Evolutionary conservation across 257 asterid species (phyloP), one percentile per base, ranked within the genome.

Genomic region (Primulina huaijiensis): DNA sequence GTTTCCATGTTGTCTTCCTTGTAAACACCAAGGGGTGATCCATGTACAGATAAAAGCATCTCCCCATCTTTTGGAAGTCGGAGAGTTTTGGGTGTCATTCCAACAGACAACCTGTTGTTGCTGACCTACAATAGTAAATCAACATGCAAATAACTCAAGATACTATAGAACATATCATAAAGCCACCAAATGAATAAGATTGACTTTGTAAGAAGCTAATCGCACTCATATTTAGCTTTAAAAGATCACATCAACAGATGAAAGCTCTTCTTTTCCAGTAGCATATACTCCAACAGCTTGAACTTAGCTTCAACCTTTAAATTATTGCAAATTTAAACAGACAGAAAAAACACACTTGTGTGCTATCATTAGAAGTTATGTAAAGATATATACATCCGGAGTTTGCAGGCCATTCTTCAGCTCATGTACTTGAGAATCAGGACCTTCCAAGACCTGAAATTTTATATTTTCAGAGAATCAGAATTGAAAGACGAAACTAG

Each of bases 1-100:
- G 96, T 85, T 82, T 92, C 97, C 97, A 92, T 88, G 86, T 84
- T 90, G 68, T 90, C 98, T 83, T 90, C 96, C 83, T 87, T 87
- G 29, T 65, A 90, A 67, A 92, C 90, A 69, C 97, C 98, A 11
- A 92, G 97, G 31, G 97, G 98, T 7, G 97, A 92, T 73, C 98
- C 98, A 65, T 78, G 95, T 71, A 92, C 89, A 12, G 98, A 92
- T 66, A 92, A 77, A 74, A 92, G 97, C 83, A 86, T 80, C 88
- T 92, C 98, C 60, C 97, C 96, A 43, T 73, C 83, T 80, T 86
- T 90, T 10, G 97, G 98, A 50, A 82, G 85, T 85, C 98, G 79
- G 53, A 69, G 56, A 14, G 89, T 83, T 84, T 85, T 88, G 35
- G 97, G 98, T 25, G 97, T 90, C 78, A 87, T 73, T 76, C 96